These are phyloP conservation scores for Fusarium protoensiforme DNA, from an alignment of 2,329 filamentous ascomycete genomes.

Conservation along the genomic window DNA sequence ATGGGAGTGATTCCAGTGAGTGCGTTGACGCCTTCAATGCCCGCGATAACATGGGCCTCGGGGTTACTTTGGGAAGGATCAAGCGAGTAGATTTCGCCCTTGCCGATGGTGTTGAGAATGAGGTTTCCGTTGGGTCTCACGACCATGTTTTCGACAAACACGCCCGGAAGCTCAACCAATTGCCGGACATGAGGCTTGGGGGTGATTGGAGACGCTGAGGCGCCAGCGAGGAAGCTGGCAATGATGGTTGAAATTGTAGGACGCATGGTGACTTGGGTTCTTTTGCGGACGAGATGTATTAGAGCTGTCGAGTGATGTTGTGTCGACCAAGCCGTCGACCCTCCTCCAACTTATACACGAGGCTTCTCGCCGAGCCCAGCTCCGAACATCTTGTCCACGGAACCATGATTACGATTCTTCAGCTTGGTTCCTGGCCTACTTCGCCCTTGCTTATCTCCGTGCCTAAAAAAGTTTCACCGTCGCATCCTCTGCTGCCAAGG, in stretches of 20 bases:
- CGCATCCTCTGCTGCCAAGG: background rate
- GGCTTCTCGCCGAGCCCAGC: fast-evolving
- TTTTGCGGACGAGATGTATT: fast-evolving
- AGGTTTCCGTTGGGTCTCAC: slow-evolving; percentile 10
- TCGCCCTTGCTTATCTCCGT: background rate
- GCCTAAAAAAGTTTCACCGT: background rate
- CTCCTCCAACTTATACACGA: background rate
- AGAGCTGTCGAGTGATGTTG: background rate
- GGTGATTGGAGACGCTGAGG: background rate
- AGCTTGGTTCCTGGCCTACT: background rate
- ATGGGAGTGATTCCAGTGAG: background rate
- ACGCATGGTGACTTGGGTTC: background rate
- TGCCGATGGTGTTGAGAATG: slow-evolving; percentile 1
- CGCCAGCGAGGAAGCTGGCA: fast-evolving
- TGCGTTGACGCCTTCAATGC: background rate
- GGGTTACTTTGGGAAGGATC: background rate
- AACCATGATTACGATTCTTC: background rate
- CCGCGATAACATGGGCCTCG: background rate
- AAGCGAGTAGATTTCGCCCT: background rate
- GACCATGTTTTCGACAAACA: slow-evolving; percentile 9
- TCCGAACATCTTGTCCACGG: background rate
- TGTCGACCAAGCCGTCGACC: background rate
- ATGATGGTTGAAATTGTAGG: background rate
- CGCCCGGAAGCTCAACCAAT: background rate
- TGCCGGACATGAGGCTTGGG: background rate